Evolutionary conservation across 768 basidiomycete species (phyloP), one percentile per base, ranked within the genome.

Genomic region (Agaricus blazei): DNA sequence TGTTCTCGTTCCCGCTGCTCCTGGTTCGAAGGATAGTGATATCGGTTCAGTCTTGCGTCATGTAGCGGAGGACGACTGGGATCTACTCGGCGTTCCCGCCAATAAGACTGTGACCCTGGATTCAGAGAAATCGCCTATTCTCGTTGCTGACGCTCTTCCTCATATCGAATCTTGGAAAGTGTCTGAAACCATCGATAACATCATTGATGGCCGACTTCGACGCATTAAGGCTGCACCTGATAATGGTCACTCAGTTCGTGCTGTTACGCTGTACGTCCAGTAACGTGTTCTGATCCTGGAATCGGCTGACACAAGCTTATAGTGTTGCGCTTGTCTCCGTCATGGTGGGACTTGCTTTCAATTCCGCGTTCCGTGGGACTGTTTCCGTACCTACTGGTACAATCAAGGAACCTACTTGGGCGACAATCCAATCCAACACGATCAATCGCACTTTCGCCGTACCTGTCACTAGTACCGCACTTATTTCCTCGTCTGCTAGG

Each of bases 291-390:
- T 40, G 49, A 41, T 51, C 46, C 57, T 19, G 19, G 19, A 19
- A 43, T 42, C 58, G 45, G 61, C 51, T 59, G 41, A 48, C 27
- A 59, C 31, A n/a, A 31, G 40, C 56, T n/a, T 28, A 6, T 48
- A 90, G 88, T 47, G 77, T 90, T 57, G 84, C 87, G 0, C 66
- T 90, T 47, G 69, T 90, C 59, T 86, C 86, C 38, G 72, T 90
- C 38, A 74, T 89, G n/a, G 71, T 88, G 74, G 85, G 68, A 34
- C 81, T 80, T 42, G 71, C 83, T 9, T 74, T 81, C 64, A 83
- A 81, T 58, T 75, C 77, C 8, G 64, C 73, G 5, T 75, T 82
- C 66, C 74, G 72, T 19, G 60, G 71, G 3, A 61, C 70, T 6
- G 60, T 71, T 8, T 68, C 74, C 38, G 64, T 63, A 11, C 70